Percentiles rank a stretch among this genome's conserved stretches.
phyloP scores from a whole-genome alignment of 2,329 filamentous ascomycete species.

The Lomentospora prolificans region DNA sequence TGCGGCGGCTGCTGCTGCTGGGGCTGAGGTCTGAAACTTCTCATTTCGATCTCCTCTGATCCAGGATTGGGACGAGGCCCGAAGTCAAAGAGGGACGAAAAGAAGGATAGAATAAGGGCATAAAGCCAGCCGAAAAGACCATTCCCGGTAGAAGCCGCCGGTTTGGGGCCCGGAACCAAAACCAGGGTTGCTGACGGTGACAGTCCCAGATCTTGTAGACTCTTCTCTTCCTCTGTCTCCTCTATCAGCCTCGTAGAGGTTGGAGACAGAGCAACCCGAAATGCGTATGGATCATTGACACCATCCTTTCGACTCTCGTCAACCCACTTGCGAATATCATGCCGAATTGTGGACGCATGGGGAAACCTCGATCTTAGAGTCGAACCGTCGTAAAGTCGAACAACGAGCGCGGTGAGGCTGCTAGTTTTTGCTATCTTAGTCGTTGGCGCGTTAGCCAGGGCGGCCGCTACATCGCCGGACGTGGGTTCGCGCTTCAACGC shows the following conservation, averaged over 20 bases:
- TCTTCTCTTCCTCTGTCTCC: constrained; percentile 61
- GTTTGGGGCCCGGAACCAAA: constrained; percentile 56
- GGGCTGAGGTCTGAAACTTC: constrained; percentile 8
- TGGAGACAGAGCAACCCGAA: constrained; percentile 76
- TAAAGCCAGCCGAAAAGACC: constrained; percentile 1
- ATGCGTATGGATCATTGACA: constrained; percentile 56
- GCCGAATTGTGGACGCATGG: constrained; percentile 49
- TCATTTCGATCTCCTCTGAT: constrained; percentile 3
- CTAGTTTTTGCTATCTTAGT: constrained; percentile 22
- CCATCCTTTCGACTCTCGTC: constrained; percentile 50
- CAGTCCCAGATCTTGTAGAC: constrained; percentile 60
- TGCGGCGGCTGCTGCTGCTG: constrained; percentile 9
- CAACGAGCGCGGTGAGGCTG: constrained; percentile 50
- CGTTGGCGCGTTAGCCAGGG: constrained; percentile 22
- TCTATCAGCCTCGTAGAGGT: constrained; percentile 66
- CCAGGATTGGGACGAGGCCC: not conserved
- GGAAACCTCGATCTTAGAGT: constrained; percentile 66
- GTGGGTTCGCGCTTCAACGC: constrained; percentile 17
- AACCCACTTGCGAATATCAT: constrained; percentile 68
- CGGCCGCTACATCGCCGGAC: constrained; percentile 19
- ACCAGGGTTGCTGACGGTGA: constrained; percentile 75
- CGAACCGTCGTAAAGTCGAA: constrained; percentile 76
- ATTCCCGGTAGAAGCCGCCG: constrained; percentile 23
- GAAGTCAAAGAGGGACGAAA: not conserved
- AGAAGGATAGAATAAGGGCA: constrained; percentile 6